phyloP scores from a whole-genome alignment of 495 filamentous ascomycete genomes.

The Neurospora intermedia region DNA sequence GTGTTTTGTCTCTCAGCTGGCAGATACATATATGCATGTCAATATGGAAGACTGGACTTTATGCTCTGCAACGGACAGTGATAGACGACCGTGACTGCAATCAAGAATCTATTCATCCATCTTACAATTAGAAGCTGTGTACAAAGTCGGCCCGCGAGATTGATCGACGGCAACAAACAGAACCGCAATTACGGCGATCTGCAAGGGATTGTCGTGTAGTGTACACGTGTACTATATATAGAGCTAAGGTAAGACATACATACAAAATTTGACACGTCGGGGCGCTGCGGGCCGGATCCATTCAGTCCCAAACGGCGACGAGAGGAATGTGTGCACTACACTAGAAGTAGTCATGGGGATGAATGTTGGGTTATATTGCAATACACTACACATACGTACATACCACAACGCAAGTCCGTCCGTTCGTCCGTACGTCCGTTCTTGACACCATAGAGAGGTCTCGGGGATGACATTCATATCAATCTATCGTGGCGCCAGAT shows the following conservation, averaged over 20 bases:
- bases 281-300: background rate
- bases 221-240: background rate
- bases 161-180: background rate
- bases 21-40: background rate
- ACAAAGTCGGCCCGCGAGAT: background rate
- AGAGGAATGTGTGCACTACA: too few species aligned
- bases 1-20: background rate
- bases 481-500: too few species aligned
- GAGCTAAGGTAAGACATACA: background rate
- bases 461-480: too few species aligned
- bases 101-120: too few species aligned
- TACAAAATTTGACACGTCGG: background rate
- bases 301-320: background rate
- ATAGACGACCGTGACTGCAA: too few species aligned
- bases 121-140: too few species aligned
- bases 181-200: background rate
- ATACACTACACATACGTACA: too few species aligned
- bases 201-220: background rate
- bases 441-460: too few species aligned
- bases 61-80: background rate
- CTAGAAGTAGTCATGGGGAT: too few species aligned
- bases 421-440: too few species aligned
- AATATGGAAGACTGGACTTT: accelerated
- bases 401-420: too few species aligned
- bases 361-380: too few species aligned